Evolutionary conservation across 1,284 basidiomycete genomes (phyloP).

Genomic region (Somion occarium): DNA sequence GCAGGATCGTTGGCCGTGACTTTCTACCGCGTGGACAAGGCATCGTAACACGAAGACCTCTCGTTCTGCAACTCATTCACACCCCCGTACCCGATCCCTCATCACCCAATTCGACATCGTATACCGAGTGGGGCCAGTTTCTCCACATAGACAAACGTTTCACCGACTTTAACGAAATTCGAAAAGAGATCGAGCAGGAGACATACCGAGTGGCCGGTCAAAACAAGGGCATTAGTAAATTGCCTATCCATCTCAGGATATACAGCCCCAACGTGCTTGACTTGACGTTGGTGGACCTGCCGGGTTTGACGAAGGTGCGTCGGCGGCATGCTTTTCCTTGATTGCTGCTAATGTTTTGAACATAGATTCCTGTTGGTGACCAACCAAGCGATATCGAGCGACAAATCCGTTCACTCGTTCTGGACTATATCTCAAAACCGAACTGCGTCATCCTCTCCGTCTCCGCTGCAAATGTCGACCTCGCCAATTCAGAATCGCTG

Average conservation of each 20-base stretch:
- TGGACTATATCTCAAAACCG: conserved; percentile 95
- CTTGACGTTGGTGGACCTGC: conserved; percentile 92
- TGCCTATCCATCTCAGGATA: conserved; percentile 93
- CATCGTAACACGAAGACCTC: conserved; percentile 93
- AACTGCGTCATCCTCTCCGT: conserved; percentile 97
- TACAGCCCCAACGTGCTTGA: conserved; percentile 95
- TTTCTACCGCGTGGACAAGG: conserved; percentile 93
- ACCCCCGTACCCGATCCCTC: conserved; percentile 56
- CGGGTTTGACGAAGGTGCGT: conserved; percentile 89
- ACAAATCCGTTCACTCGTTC: conserved; percentile 91
- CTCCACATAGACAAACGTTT: conserved; percentile 95
- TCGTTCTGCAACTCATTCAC: conserved; percentile 95
- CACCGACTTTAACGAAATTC: conserved; percentile 91
- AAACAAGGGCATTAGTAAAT: conserved; percentile 97
- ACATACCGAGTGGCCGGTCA: conserved; percentile 97
- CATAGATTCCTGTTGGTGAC: conserved; percentile 85
- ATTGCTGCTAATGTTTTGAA: background rate
- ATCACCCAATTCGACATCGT: conserved; percentile 28
- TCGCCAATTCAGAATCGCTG: conserved; percentile 96
- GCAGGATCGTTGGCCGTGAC: conserved; percentile 91
- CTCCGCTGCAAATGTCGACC: conserved; percentile 95
- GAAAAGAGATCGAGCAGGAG: conserved; percentile 97
- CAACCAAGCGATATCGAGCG: conserved; percentile 94
- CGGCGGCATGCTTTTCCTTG: background rate
- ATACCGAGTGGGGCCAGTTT: conserved; percentile 94